Evolutionary conservation across 2,329 filamentous ascomycete genomes (phyloP).

Genomic region (Lasiodiplodia theobromae): DNA sequence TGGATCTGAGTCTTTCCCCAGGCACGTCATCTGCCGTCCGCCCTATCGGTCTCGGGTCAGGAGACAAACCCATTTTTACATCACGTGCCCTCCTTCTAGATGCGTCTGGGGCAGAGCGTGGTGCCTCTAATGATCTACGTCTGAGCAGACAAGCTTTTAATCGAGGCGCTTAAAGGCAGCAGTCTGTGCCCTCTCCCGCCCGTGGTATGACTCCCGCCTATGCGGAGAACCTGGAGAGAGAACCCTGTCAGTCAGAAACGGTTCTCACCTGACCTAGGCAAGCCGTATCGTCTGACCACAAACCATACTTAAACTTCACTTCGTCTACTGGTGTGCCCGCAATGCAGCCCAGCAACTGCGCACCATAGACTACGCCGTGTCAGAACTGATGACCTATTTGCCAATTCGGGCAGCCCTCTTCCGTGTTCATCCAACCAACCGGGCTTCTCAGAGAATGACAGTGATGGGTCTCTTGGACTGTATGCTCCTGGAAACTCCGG

Average conservation of each 20-base stretch:
- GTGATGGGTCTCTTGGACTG: background rate
- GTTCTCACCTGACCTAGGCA: slow-evolving; percentile 18
- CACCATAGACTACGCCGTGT: background rate
- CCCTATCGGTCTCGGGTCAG: slow-evolving; percentile 11
- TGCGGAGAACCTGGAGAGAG: slow-evolving; percentile 7
- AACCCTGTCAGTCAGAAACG: background rate
- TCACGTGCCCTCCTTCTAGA: slow-evolving; percentile 27
- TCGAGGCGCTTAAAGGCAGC: slow-evolving; percentile 22
- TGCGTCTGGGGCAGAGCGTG: slow-evolving; percentile 13
- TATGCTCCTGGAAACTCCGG: background rate
- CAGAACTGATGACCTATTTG: background rate
- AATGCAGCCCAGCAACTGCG: background rate
- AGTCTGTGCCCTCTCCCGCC: slow-evolving; percentile 19
- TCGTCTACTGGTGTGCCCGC: background rate
- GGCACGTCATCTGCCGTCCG: slow-evolving; percentile 24
- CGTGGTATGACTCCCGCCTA: slow-evolving; percentile 13
- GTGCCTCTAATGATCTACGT: slow-evolving; percentile 28
- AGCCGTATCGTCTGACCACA: background rate
- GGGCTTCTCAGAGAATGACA: background rate
- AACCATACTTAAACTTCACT: background rate
- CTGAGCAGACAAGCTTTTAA: slow-evolving; percentile 26
- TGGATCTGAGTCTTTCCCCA: slow-evolving; percentile 21
- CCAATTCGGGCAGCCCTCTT: background rate
- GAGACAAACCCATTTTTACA: slow-evolving; percentile 25
- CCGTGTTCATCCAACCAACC: background rate